Evolutionary conservation across 139 green algal genomes (phyloP).

Genomic region (Chlamydomonas schloesseri): DNA sequence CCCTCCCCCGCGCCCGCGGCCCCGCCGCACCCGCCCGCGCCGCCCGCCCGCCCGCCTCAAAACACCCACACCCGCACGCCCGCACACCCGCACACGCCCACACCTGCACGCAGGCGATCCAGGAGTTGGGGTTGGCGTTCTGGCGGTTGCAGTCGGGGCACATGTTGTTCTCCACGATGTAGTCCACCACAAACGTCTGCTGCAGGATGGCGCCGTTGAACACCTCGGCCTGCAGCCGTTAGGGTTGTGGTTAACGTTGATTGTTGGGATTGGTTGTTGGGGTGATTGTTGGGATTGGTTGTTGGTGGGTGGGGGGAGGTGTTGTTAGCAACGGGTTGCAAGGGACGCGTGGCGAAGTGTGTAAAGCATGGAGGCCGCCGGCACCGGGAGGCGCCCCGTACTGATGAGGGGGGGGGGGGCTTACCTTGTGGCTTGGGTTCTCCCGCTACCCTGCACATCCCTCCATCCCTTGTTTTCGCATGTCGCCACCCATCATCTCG

Average conservation of each 20-base stretch:
- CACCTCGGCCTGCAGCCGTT: conserved; percentile 86
- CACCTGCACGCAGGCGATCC: conserved; percentile 92
- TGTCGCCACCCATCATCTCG: too few species aligned
- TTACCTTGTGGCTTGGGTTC: too few species aligned
- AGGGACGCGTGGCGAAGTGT: too few species aligned
- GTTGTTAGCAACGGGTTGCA: too few species aligned
- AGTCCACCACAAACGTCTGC: conserved; percentile 97
- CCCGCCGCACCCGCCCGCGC: too few species aligned
- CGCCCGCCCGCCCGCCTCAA: too few species aligned
- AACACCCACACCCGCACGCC: background rate
- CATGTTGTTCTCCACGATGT: conserved; percentile 96
- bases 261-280: background rate
- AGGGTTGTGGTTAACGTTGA: background rate
- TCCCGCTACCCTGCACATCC: too few species aligned
- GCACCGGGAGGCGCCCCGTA: conserved; percentile 83
- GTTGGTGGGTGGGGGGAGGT: background rate
- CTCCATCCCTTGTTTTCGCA: too few species aligned
- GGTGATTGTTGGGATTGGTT: background rate
- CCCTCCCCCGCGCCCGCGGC: background rate
- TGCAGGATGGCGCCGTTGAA: conserved; percentile 98
- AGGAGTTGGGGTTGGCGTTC: conserved; percentile 96
- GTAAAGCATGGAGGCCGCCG: too few species aligned
- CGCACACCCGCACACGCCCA: background rate
- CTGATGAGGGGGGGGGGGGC: too few species aligned
- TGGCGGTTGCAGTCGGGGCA: conserved; percentile 90